Percentiles rank a stretch among this genome's conserved stretches.
phyloP scores from a whole-genome alignment of 306 rosid genomes.

The Cicer judaicum region DNA sequence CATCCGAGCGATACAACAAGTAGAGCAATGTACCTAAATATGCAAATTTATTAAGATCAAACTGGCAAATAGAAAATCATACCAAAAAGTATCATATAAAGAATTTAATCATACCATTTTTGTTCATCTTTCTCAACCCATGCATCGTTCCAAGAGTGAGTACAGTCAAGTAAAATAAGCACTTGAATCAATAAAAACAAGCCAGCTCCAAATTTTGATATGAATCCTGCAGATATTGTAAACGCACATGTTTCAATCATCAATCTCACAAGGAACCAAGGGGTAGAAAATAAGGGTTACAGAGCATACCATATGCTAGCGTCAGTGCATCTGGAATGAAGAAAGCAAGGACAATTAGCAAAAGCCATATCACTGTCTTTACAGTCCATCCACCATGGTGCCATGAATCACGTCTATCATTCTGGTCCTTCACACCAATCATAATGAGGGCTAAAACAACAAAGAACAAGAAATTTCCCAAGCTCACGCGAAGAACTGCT shows the following conservation, averaged over 20 bases:
- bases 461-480: conserved; percentile 92
- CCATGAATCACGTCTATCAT: conserved; percentile 93
- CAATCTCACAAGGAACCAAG: conserved; percentile 31
- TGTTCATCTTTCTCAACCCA: conserved; percentile 97
- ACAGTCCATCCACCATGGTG: conserved; percentile 96
- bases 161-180: conserved; percentile 78
- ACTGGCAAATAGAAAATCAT: conserved; percentile 26
- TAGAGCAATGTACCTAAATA: conserved; percentile 86
- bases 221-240: conserved; percentile 56
- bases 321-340: conserved; percentile 74
- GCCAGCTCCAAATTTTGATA: conserved; percentile 95
- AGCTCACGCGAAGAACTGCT: conserved; percentile 95
- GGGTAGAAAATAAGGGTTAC: conserved; percentile 4
- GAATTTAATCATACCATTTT: conserved; percentile 68
- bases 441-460: conserved; percentile 74
- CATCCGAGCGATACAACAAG: conserved; percentile 80
- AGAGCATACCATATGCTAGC: conserved; percentile 67
- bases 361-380: conserved; percentile 76
- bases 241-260: conserved; percentile 8
- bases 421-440: conserved; percentile 94
- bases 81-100: not conserved
- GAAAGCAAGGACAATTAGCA: conserved; percentile 81
- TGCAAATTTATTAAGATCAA: conserved; percentile 42
- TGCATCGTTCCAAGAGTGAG: conserved; percentile 92
- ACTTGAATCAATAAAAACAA: conserved; percentile 92